These are phyloP conservation scores for Herpetospermum pedunculosum DNA, from an alignment of 306 rosid genomes.

Conservation along the genomic window DNA sequence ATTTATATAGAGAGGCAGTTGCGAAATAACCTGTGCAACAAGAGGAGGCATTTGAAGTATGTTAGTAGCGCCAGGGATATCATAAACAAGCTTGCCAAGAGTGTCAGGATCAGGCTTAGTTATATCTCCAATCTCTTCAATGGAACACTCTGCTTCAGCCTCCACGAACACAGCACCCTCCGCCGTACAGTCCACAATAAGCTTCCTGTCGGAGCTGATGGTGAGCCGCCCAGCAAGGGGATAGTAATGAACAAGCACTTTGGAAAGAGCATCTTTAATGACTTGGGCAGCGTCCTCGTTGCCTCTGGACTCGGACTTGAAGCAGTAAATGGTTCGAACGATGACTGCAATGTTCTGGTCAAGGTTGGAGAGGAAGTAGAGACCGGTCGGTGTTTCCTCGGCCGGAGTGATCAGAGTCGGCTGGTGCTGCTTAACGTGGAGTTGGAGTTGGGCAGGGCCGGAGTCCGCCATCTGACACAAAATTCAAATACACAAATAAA, in stretches of 20 bases:
- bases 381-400: constrained; percentile 48
- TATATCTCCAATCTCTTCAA: constrained; percentile 57
- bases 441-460: too few species aligned
- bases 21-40: constrained; percentile 79
- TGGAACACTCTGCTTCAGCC: constrained; percentile 56
- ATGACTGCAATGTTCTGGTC: constrained; percentile 63
- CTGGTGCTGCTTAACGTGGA: constrained; percentile 35
- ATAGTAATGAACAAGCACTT: constrained; percentile 54
- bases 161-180: constrained; percentile 83
- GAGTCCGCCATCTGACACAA: constrained; percentile 29
- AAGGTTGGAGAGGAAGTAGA: constrained; percentile 64
- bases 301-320: constrained; percentile 37
- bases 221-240: constrained; percentile 53
- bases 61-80: constrained; percentile 48
- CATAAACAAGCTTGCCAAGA: constrained; percentile 60
- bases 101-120: constrained; percentile 56
- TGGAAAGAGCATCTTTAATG: constrained; percentile 41
- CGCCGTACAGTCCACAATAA: constrained; percentile 59
- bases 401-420: constrained; percentile 43
- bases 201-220: constrained; percentile 57
- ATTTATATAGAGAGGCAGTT: too few species aligned
- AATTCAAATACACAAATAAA: background rate
- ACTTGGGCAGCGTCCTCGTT: constrained; percentile 43
- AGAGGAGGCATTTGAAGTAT: constrained; percentile 79
- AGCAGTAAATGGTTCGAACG: constrained; percentile 52